Percentiles rank a stretch among this genome's conserved stretches.
Evolutionary conservation across 2,329 filamentous ascomycete species (phyloP).

Genomic region (Penicillium sp.): DNA sequence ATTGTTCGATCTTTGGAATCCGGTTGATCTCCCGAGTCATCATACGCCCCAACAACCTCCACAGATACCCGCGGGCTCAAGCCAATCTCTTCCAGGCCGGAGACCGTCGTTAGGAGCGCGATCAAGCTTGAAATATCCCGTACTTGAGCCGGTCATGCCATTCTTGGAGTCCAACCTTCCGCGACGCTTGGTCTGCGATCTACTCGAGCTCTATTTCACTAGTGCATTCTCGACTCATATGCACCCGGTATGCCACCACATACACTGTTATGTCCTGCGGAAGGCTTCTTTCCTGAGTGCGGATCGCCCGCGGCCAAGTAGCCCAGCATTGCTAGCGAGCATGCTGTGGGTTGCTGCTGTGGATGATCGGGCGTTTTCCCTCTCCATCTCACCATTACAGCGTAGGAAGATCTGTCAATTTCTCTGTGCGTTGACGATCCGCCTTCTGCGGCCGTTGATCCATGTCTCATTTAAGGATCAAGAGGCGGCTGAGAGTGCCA

Average conservation of each 20-base stretch:
- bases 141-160: conserved; percentile 76
- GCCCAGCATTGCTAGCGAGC: conserved; percentile 80
- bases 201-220: conserved; percentile 86
- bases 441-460: conserved; percentile 78
- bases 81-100: conserved; percentile 56
- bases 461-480: conserved; percentile 63
- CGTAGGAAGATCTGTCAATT: conserved; percentile 84
- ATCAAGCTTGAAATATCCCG: conserved; percentile 68
- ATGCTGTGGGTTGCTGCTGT: conserved; percentile 98
- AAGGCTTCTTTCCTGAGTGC: conserved; percentile 81
- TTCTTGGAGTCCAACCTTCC: conserved; percentile 78
- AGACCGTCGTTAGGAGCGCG: conserved; percentile 46
- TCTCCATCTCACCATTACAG: conserved; percentile 79
- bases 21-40: conserved; percentile 26
- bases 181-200: conserved; percentile 74
- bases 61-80: conserved; percentile 42
- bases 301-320: conserved; percentile 75
- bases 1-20: conserved; percentile 34
- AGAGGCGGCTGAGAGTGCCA: conserved; percentile 45
- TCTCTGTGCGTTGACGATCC: conserved; percentile 79
- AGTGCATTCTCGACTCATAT: conserved; percentile 84
- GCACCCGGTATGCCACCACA: conserved; percentile 86
- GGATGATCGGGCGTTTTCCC: conserved; percentile 80
- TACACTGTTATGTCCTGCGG: conserved; percentile 83
- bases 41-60: conserved; percentile 32